Evolutionary conservation across 169 alveolate genomes (phyloP).

Genomic region (Plasmodium vivax): DNA sequence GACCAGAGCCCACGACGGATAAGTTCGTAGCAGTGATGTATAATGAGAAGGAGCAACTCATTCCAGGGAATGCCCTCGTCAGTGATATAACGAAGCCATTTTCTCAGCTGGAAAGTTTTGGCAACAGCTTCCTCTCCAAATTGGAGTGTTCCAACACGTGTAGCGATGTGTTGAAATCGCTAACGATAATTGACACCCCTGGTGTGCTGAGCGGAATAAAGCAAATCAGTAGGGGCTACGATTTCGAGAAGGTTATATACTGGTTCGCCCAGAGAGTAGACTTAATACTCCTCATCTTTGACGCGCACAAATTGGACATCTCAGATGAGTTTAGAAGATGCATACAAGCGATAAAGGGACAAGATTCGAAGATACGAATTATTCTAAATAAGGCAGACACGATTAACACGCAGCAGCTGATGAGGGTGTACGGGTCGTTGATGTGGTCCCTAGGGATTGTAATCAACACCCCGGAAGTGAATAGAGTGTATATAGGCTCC

Average conservation of each 20-base stretch:
- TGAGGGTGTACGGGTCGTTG: constrained; percentile 89
- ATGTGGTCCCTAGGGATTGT: constrained; percentile 86
- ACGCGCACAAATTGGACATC: constrained; percentile 88
- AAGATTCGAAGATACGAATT: constrained; percentile 80
- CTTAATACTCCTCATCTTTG: constrained; percentile 83
- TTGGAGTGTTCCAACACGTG: constrained; percentile 80
- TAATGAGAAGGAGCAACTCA: constrained; percentile 77
- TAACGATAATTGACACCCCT: constrained; percentile 88
- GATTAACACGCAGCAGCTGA: constrained; percentile 85
- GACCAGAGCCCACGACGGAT: constrained; percentile 91
- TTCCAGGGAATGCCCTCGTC: constrained; percentile 88
- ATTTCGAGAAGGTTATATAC: constrained; percentile 86
- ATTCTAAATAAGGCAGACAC: constrained; percentile 82
- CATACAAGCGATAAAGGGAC: constrained; percentile 77
- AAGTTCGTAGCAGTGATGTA: constrained; percentile 85
- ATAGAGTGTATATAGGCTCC: constrained; percentile 84
- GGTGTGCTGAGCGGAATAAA: constrained; percentile 88
- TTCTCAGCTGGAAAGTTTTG: constrained; percentile 85
- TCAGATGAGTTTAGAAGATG: constrained; percentile 86
- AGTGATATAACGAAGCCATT: constrained; percentile 86
- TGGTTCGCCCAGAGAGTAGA: constrained; percentile 89
- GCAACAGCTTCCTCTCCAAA: constrained; percentile 82
- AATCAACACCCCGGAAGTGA: constrained; percentile 78
- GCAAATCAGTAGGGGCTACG: constrained; percentile 87
- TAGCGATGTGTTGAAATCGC: constrained; percentile 73